Percentiles rank a stretch among this genome's conserved stretches.
Evolutionary conservation across 1,284 basidiomycete genomes (phyloP).

Genomic region (Ganoderma lucidum): DNA sequence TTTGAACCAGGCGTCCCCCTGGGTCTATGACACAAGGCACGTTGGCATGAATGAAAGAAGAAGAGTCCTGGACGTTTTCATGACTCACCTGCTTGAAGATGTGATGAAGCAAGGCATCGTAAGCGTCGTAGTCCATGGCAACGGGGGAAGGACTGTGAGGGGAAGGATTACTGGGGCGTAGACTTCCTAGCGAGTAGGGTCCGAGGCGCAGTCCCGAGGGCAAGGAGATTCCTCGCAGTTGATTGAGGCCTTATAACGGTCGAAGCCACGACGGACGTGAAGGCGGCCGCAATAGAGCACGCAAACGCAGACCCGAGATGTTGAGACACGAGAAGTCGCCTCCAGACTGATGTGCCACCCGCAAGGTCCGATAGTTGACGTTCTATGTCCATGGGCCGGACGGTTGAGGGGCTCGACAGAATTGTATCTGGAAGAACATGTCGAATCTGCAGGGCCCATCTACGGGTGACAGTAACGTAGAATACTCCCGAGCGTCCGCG

Average conservation of each 20-base stretch:
- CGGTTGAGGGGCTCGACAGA: neutral
- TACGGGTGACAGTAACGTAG: neutral
- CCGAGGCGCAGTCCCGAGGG: slow-evolving; percentile 3
- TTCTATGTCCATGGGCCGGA: slow-evolving; percentile 9
- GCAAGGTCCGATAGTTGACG: neutral
- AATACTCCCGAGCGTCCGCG: slow-evolving; percentile 3
- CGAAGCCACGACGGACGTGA: neutral
- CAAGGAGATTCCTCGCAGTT: neutral
- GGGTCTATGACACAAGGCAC: slow-evolving; percentile 52
- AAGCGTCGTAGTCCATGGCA: slow-evolving; percentile 76
- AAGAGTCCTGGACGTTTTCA: slow-evolving; percentile 27
- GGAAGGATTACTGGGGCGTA: neutral
- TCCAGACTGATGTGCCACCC: neutral
- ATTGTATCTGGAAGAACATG: slow-evolving; percentile 11
- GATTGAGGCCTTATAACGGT: slow-evolving; percentile 8
- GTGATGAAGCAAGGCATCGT: slow-evolving; percentile 74
- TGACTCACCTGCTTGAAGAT: slow-evolving; percentile 57
- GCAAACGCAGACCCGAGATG: slow-evolving; percentile 25
- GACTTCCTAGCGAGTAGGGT: neutral
- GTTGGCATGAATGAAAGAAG: neutral
- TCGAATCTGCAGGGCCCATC: slow-evolving; percentile 7
- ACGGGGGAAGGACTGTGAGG: slow-evolving; percentile 19
- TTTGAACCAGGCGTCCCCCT: slow-evolving; percentile 80
- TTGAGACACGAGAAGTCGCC: neutral
- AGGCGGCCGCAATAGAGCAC: neutral